Evolutionary conservation across 2,329 filamentous ascomycete species (phyloP).

Genomic region (Aureobasidium namibiae): DNA sequence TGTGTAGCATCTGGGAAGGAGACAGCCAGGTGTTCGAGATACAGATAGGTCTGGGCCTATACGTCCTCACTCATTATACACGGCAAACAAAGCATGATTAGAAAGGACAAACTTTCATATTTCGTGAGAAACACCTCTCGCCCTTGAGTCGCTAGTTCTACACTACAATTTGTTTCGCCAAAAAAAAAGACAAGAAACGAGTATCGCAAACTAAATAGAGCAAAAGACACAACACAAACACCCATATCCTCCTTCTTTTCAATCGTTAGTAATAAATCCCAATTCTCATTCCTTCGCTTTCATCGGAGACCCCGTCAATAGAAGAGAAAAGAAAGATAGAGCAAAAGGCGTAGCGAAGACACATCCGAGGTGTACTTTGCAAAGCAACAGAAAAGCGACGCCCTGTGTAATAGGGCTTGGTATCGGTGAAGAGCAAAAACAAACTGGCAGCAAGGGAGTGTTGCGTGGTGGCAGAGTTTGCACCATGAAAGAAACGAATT

Average conservation of each 20-base stretch:
- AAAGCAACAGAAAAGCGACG: not conserved
- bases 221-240: not conserved
- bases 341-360: not conserved
- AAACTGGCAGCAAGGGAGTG: not conserved
- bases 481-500: not conserved
- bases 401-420: not conserved
- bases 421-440: not conserved
- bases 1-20: not conserved
- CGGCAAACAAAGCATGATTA: not conserved
- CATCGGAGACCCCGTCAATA: not conserved
- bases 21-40: too few species aligned
- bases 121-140: not conserved
- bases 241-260: conserved; percentile 4
- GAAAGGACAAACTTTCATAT: not conserved
- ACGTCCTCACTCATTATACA: not conserved
- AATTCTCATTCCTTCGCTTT: not conserved
- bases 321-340: not conserved
- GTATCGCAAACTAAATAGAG: not conserved
- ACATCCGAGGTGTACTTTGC: not conserved
- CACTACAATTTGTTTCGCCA: not conserved
- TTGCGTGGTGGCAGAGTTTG: not conserved
- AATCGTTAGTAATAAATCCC: not conserved
- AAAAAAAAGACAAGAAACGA: not conserved
- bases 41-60: too few species aligned
- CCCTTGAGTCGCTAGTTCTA: not conserved